Conservation (phyloP, 768 basidiomycete species). For the Bullera alba region DNA sequence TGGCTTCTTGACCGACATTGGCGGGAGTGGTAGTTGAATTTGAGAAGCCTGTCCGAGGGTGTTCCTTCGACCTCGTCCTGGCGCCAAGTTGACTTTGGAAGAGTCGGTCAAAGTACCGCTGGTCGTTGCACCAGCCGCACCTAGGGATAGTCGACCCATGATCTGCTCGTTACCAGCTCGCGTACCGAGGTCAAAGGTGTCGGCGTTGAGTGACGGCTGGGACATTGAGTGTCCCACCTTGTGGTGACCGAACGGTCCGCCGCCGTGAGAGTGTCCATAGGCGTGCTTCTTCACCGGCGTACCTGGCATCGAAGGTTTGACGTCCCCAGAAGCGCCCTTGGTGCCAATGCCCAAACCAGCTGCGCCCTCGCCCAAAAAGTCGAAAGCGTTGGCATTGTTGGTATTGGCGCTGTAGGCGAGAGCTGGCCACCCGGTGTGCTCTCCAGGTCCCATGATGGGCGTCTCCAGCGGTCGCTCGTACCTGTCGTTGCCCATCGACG, state of each 20-base stretch:
- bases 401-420: too few relatives aligned
- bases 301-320: slow-evolving; percentile 40
- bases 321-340: slow-evolving; percentile 8
- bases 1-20: slow-evolving; percentile 8
- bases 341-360: slow-evolving; percentile 8
- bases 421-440: slow-evolving; percentile 32
- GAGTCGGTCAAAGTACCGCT: neutral
- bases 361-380: slow-evolving; percentile 29
- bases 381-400: slow-evolving; percentile 15
- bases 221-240: slow-evolving; percentile 26
- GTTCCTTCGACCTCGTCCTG: neutral
- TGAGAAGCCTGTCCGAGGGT: slow-evolving; percentile 9
- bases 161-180: too few relatives aligned
- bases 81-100: slow-evolving; percentile 3
- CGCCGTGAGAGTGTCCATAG: slow-evolving; percentile 4
- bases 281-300: slow-evolving; percentile 42
- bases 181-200: neutral
- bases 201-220: slow-evolving; percentile 24
- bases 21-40: too few relatives aligned
- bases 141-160: too few relatives aligned
- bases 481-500: slow-evolving; percentile 37
- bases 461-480: slow-evolving; percentile 28
- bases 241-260: slow-evolving; percentile 1
- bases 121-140: too few relatives aligned
- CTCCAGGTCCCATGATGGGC: slow-evolving; percentile 24